Percentiles rank a stretch among this genome's conserved stretches.
phyloP scores from a whole-genome alignment of 148 eudicot genomes.

The Gaultheria prostrata region DNA sequence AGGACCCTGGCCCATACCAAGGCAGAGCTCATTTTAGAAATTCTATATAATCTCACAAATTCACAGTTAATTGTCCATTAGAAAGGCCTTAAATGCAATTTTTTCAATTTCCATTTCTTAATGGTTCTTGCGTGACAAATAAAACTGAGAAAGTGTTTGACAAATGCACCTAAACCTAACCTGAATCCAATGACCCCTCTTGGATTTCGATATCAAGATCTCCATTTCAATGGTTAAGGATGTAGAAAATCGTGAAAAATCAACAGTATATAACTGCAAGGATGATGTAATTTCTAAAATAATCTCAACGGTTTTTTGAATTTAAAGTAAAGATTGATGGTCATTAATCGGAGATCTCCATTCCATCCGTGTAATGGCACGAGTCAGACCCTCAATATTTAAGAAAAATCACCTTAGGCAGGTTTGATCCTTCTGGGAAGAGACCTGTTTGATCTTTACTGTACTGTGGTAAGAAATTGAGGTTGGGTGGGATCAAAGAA shows the following conservation, averaged over 20 bases:
- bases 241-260: background rate
- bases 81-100: background rate
- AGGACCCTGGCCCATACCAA: slow-evolving; percentile 12
- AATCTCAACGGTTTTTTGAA: background rate
- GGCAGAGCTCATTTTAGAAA: background rate
- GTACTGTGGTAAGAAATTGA: slow-evolving; percentile 6
- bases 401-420: slow-evolving; percentile 31
- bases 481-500: slow-evolving; percentile 19
- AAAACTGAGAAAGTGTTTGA: background rate
- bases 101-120: background rate
- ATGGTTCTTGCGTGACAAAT: background rate
- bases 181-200: background rate
- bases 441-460: slow-evolving; percentile 26
- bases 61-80: background rate
- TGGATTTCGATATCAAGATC: background rate
- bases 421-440: slow-evolving; percentile 27
- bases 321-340: background rate
- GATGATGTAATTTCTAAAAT: background rate
- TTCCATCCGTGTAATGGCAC: background rate
- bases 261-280: background rate
- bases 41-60: background rate
- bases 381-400: background rate
- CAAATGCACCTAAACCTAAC: background rate
- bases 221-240: background rate
- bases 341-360: background rate